Evolutionary conservation across 345 rosid species (phyloP).

Genomic region (Firmiana major): DNA sequence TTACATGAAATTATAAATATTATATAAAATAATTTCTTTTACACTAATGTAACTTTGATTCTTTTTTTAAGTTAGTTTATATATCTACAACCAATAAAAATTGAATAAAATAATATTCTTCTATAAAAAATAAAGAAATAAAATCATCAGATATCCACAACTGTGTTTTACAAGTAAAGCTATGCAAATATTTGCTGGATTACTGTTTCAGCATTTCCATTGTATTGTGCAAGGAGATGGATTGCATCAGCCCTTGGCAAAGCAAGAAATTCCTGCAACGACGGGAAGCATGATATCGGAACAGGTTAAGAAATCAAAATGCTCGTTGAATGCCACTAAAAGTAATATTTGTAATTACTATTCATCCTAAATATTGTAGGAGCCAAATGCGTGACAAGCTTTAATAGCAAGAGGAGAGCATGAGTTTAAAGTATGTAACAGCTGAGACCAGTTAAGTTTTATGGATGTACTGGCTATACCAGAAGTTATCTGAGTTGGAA

Average conservation of each 20-base stretch:
- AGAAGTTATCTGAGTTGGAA: background rate
- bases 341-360: background rate
- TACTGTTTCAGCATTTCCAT: constrained; percentile 78
- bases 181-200: constrained; percentile 75
- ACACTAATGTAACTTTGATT: too few species aligned
- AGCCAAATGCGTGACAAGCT: background rate
- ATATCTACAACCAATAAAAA: background rate
- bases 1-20: too few species aligned
- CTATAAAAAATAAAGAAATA: background rate
- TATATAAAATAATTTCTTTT: too few species aligned
- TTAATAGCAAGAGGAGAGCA: background rate
- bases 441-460: background rate
- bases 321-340: background rate
- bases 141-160: background rate
- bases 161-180: background rate
- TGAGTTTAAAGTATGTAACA: background rate
- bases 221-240: constrained; percentile 81
- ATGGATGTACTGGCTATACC: background rate
- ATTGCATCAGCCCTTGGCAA: constrained; percentile 94
- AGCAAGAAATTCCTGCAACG: constrained; percentile 92
- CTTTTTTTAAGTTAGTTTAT: background rate
- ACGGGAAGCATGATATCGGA: background rate
- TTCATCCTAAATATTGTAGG: background rate
- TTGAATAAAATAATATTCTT: background rate
- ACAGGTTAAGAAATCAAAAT: background rate